Percentiles rank a stretch among this genome's conserved stretches.
Evolutionary conservation across 257 asterid species (phyloP).

Genomic region (Petrea volubilis): DNA sequence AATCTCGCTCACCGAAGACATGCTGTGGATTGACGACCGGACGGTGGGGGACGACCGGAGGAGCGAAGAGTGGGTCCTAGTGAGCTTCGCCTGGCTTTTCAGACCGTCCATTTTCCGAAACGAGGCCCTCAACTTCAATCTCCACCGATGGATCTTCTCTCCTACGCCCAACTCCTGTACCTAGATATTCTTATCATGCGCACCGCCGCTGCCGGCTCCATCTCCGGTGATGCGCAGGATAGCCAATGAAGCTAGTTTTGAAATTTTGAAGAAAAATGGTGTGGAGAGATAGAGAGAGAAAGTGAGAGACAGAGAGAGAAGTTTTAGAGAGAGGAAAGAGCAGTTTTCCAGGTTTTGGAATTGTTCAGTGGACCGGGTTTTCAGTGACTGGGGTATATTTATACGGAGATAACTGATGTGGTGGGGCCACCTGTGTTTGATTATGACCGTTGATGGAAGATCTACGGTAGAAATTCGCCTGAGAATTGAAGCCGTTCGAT

Average conservation of each 20-base stretch:
- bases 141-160: conserved; percentile 22
- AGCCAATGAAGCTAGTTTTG: conserved; percentile 20
- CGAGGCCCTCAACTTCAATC: conserved; percentile 16
- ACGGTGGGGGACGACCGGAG: conserved; percentile 83
- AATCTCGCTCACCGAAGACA: conserved; percentile 67
- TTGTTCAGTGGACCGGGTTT: conserved; percentile 43
- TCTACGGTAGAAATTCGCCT: conserved; percentile 20
- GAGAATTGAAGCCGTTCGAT: conserved; percentile 43
- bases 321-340: conserved; percentile 16
- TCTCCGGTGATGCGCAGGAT: conserved; percentile 47
- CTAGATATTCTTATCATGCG: conserved; percentile 40
- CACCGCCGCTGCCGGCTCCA: conserved; percentile 55
- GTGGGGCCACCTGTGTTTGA: conserved; percentile 41
- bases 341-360: conserved; percentile 21
- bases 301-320: background rate
- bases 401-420: conserved; percentile 27
- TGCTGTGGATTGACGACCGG: conserved; percentile 70
- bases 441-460: conserved; percentile 33
- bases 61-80: conserved; percentile 73
- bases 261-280: conserved; percentile 2
- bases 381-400: conserved; percentile 23
- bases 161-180: conserved; percentile 40
- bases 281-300: conserved; percentile 5
- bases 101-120: conserved; percentile 59
- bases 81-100: conserved; percentile 67